Percentiles rank a stretch among this genome's conserved stretches.
Evolutionary conservation across 176 grass and related monocot species (phyloP).

Genomic region (Aegilops speltoides): DNA sequence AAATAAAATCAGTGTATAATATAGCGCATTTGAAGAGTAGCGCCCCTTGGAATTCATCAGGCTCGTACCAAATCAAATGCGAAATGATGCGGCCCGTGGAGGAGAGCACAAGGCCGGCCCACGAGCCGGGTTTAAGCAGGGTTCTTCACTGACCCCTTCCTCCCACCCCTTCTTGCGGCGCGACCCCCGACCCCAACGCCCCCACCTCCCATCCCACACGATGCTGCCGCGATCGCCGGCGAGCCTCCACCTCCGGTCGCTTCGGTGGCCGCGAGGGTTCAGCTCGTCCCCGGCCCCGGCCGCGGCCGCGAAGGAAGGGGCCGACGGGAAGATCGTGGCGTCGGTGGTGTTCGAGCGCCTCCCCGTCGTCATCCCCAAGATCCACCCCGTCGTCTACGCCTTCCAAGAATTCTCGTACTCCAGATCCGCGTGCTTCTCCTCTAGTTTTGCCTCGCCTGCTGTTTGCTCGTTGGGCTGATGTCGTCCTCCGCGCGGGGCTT

Average conservation of each 20-base stretch:
- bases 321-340: slow-evolving; percentile 65
- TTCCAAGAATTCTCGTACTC: slow-evolving; percentile 94
- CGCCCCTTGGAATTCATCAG: too few species aligned
- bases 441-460: not conserved
- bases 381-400: slow-evolving; percentile 83
- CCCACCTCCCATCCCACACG: not conserved
- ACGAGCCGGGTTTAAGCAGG: slow-evolving; percentile 50
- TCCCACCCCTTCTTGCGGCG: not conserved
- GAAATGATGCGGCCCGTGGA: not conserved
- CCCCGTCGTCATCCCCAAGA: slow-evolving; percentile 88
- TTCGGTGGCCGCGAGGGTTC: slow-evolving; percentile 42
- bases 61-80: not conserved
- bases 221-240: slow-evolving; percentile 44
- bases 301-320: slow-evolving; percentile 16
- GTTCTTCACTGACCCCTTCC: slow-evolving; percentile 16
- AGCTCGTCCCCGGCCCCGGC: slow-evolving; percentile 21
- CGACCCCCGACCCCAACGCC: not conserved
- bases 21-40: too few species aligned
- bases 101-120: slow-evolving; percentile 31
- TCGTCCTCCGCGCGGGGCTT: not conserved
- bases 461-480: not conserved
- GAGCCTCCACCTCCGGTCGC: slow-evolving; percentile 24
- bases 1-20: too few species aligned
- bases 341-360: slow-evolving; percentile 93
- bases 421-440: not conserved